Evolutionary conservation across 768 basidiomycete genomes (phyloP), one percentile per base, ranked within the genome.

Genomic region (Boletus subparvulus): DNA sequence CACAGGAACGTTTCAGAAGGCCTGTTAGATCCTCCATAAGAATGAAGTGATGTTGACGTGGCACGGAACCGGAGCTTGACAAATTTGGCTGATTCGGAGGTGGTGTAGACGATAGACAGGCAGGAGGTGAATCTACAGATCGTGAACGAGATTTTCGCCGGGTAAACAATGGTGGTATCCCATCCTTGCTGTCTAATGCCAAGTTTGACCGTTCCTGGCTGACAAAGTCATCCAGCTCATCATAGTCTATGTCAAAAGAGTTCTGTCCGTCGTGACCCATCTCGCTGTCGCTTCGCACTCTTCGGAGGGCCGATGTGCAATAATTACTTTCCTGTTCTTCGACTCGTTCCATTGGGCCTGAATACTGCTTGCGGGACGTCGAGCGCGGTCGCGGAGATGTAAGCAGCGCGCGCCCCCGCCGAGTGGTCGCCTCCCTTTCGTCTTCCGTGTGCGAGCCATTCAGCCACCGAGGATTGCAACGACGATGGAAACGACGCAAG

Each of bases 21-120:
- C 97, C 97, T 3, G 97, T 99, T 47, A 99, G 77, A 68, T 99
- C 97, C 73, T 99, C 97, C 94, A 99, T 97, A 63, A 98, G 82
- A 65, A 99, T 97, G 69, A 98, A 99, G 70, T 98, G 90, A 68
- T 97, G 94, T 73, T 97, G 95, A 13, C 96, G 85, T 8, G 93
- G 86, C 46, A 88, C 76, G 46, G 78, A 70, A 35, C 78, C 73
- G 50, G 82, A 75, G 13, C 63, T 52, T 52, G 78, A 73, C 41
- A 70, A 59, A 51, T 50, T 71, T 54, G 61, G 59, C 72, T 70
- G 71, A 52, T 66, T 68, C 9, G 69, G 59, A 33, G 52, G 54
- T 35, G 67, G 65, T 50, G 68, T 67, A 21, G 65, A 56, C 47
- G 75, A 65, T 54, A 73, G 53, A 50, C 46, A 64, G 50, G 55